Evolutionary conservation across 768 basidiomycete genomes (phyloP), one percentile per base, ranked within the genome.

Genomic region (Mycena rebaudengoi): DNA sequence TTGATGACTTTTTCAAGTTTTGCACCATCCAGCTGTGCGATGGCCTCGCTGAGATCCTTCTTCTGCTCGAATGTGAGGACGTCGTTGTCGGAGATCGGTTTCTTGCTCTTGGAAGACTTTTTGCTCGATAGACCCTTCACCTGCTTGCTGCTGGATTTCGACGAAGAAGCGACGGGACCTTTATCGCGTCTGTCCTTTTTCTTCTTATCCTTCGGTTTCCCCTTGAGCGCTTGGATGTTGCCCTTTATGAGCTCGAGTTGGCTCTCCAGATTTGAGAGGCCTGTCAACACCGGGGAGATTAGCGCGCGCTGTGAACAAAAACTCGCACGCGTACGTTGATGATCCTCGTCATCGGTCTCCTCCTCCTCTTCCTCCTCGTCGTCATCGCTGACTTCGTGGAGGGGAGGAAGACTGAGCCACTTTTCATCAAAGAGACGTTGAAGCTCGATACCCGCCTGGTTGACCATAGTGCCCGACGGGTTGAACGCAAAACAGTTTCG

Each of bases 1-100:
- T 93, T 87, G 71, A 99, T 96, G 55, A 98, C 97, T 73, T 88
- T 89, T 77, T 95, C 92, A 64, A 99, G 79, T 74, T 91, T 92
- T 52, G 84, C 75, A 21, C 90, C 95, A 67, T 98, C 94, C 25
- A 98, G 87, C 71, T 86, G 86, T 63, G 86, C 85, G 68, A 99
- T 99, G 52, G 95, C 93, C 77, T 98, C 96, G 72, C 96, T 97
- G 58, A 99, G 82, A 74, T 98, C 95, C 78, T 98, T 96, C 90
- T 99, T 99, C 83, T 99, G 97, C 68, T 95, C 94, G 75, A 97
- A 94, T 52, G 94, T 91, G 35, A 98, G 83, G 46, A 91, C 88
- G 60, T 95, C 93, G 70, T 94, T 91, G 68, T 94, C 92, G 11
- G 85, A 78, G 43, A 88, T 75, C 37, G 83, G 82, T 74, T 91